A percentile compares a stretch with the other conserved stretches of the same genome.
Evolutionary conservation across 2,329 filamentous ascomycete species (phyloP).

Genomic region (Xylariaceae sp.): DNA sequence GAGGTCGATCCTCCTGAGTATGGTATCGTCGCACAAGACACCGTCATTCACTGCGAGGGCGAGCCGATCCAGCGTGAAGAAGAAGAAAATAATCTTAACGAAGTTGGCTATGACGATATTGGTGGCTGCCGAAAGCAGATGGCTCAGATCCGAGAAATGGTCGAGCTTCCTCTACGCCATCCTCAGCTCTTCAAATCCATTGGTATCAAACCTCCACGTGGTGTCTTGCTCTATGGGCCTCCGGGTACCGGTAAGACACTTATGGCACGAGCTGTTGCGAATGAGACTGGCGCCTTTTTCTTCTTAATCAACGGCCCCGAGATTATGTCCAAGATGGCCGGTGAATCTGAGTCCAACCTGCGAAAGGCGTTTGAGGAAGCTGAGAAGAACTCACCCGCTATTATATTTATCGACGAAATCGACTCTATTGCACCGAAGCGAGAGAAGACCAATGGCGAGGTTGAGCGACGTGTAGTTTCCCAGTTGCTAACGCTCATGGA

Average conservation of each 20-base stretch:
- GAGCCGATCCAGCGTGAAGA: conserved; percentile 96
- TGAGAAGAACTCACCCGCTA: conserved; percentile 98
- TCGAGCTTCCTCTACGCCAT: conserved; percentile 94
- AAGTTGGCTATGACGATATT: conserved; percentile 99
- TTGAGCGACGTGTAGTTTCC: conserved; percentile 97
- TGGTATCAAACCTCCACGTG: conserved; percentile 98
- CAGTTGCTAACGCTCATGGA: conserved; percentile 97
- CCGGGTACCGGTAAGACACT: conserved; percentile 99
- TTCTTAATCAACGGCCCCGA: conserved; percentile 99
- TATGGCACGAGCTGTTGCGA: conserved; percentile 98
- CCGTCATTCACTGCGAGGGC: conserved; percentile 98
- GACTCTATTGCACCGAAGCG: conserved; percentile 99
- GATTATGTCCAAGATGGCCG: conserved; percentile 99
- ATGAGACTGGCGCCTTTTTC: conserved; percentile 99
- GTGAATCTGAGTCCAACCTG: conserved; percentile 97
- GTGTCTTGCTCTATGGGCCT: conserved; percentile 95
- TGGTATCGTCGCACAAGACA: conserved; percentile 98
- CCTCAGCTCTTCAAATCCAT: conserved; percentile 99
- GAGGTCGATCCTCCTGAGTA: conserved; percentile 98
- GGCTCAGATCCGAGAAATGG: conserved; percentile 98
- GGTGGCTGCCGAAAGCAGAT: conserved; percentile 99
- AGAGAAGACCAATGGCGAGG: conserved; percentile 99
- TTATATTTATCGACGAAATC: conserved; percentile 99
- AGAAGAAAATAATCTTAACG: conserved; percentile 98
- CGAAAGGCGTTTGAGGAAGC: conserved; percentile 99